These are phyloP conservation scores for Penicillium brevicompactum DNA, from an alignment of 2,329 filamentous ascomycete species.

Conservation along the genomic window DNA sequence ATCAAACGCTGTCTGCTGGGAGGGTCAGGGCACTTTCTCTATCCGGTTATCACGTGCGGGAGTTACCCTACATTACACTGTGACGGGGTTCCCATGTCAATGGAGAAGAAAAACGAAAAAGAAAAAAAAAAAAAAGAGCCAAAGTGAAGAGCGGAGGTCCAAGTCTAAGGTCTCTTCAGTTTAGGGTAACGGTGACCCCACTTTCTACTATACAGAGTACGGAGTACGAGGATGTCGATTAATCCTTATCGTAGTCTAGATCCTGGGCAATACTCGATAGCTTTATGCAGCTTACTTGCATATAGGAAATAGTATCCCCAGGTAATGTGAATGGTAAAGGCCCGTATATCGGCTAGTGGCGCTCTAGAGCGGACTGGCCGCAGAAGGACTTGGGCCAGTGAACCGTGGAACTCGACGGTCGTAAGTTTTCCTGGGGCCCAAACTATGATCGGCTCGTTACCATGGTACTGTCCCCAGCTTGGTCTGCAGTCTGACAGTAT, in stretches of 20 bases:
- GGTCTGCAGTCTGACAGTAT: conserved; percentile 20
- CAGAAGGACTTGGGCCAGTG: neutral
- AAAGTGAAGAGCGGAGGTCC: neutral
- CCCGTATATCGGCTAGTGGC: conserved; percentile 4
- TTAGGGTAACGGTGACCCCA: neutral
- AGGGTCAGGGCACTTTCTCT: neutral
- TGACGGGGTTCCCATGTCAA: neutral
- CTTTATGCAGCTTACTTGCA: neutral
- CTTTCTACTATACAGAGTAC: neutral
- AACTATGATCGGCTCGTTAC: conserved; percentile 23
- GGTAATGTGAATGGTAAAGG: neutral
- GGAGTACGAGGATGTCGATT: neutral
- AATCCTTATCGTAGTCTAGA: neutral
- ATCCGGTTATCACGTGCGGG: neutral
- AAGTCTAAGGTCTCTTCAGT: neutral
- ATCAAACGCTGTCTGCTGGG: neutral
- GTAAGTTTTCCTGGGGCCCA: conserved; percentile 22
- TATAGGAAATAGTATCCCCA: neutral
- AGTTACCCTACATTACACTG: neutral
- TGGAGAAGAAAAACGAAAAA: no score
- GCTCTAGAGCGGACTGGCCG: neutral
- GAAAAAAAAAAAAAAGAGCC: neutral
- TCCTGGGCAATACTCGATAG: neutral
- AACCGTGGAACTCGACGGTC: conserved; percentile 4
- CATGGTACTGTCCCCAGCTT: conserved; percentile 19